phyloP scores from a whole-genome alignment of 2,329 filamentous ascomycete genomes.

The Setomelanomma holmii region DNA sequence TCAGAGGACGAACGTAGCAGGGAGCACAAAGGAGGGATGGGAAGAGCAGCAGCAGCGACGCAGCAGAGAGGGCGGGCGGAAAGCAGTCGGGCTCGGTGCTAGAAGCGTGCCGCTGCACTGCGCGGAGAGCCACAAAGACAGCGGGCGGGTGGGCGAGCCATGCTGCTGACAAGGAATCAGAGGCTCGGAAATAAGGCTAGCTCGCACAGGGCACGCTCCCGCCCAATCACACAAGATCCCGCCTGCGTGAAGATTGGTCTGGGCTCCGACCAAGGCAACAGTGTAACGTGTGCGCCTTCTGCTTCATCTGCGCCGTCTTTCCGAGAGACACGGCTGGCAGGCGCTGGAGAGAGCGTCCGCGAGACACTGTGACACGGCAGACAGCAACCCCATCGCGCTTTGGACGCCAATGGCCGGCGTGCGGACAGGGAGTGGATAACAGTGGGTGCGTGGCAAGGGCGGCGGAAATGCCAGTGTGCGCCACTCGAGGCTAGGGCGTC shows the following conservation, averaged over 20 bases:
- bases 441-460: neutral
- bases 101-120: neutral
- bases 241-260: constrained; percentile 9
- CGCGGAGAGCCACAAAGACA: constrained; percentile 9
- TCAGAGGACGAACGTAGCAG: constrained; percentile 14
- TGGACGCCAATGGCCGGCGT: neutral
- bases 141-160: constrained; percentile 4
- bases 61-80: constrained; percentile 11
- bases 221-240: constrained; percentile 25
- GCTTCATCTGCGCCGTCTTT: neutral
- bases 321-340: neutral
- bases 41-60: too few species aligned
- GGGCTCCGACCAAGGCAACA: constrained; percentile 1
- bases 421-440: neutral
- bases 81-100: neutral
- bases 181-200: constrained; percentile 19
- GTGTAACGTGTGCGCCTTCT: neutral
- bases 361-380: neutral
- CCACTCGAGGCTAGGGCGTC: neutral
- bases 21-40: constrained; percentile 3
- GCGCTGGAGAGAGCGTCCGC: neutral
- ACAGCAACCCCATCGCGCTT: too few species aligned
- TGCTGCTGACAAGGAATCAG: constrained; percentile 1
- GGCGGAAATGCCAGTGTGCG: neutral
- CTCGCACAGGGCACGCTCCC: constrained; percentile 19